Conservation (phyloP, 768 basidiomycete species). For the Tricholoma terreum region DNA sequence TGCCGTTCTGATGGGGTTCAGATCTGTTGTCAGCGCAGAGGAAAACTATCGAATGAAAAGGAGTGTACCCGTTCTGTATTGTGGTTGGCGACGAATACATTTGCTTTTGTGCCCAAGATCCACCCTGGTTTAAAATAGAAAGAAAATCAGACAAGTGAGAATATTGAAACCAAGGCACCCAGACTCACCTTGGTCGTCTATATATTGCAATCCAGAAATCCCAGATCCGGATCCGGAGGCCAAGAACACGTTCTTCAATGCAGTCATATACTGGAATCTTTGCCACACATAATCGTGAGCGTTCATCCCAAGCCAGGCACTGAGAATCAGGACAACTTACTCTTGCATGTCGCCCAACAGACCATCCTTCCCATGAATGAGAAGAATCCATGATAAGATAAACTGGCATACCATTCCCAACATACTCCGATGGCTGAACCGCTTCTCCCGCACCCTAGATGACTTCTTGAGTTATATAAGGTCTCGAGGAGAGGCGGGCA, state of each 20-base stretch:
- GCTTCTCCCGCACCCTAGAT: conserved; percentile 52
- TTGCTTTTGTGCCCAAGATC: conserved; percentile 51
- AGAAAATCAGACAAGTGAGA: no score
- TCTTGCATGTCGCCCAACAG: conserved; percentile 68
- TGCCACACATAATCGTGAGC: neutral
- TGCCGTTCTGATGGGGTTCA: conserved; percentile 37
- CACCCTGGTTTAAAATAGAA: conserved; percentile 44
- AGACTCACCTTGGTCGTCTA: no score
- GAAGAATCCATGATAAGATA: neutral
- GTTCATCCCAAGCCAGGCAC: no score
- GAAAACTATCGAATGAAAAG: no score
- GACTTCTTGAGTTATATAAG: conserved; percentile 66
- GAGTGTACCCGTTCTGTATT: conserved; percentile 65
- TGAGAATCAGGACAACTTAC: conserved; percentile 29
- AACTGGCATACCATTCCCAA: conserved; percentile 41
- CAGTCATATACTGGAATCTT: conserved; percentile 58
- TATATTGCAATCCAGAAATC: conserved; percentile 41
- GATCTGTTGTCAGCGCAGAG: no score
- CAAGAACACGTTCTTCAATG: conserved; percentile 50
- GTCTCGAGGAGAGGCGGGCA: conserved; percentile 34
- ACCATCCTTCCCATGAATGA: no score
- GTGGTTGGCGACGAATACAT: conserved; percentile 67
- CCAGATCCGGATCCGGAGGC: conserved; percentile 33
- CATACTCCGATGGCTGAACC: conserved; percentile 55
- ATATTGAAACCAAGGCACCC: no score